A percentile compares a stretch with the other conserved stretches of the same genome.
Evolutionary conservation across 2,329 filamentous ascomycete species (phyloP).

Genomic region (Drechslera avenae): DNA sequence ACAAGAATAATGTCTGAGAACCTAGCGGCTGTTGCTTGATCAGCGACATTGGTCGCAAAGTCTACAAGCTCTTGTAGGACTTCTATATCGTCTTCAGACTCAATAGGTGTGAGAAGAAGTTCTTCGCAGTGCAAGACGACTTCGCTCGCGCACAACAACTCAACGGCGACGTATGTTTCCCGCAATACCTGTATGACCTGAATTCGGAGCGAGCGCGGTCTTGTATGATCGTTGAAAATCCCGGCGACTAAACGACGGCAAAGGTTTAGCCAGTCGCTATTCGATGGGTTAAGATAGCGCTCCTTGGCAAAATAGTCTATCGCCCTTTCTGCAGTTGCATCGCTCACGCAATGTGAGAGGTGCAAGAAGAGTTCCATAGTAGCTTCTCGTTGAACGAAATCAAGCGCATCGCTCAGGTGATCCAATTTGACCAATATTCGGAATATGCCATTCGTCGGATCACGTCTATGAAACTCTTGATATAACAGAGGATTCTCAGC

Average conservation of each 20-base stretch:
- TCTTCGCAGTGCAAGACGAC: constrained; percentile 64
- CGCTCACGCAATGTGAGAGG: constrained; percentile 66
- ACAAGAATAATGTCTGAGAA: constrained; percentile 57
- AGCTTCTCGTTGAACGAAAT: constrained; percentile 68
- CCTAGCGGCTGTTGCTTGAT: constrained; percentile 62
- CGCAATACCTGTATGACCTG: constrained; percentile 65
- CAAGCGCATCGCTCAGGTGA: constrained; percentile 40
- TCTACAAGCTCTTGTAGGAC: constrained; percentile 69
- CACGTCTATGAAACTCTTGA: constrained; percentile 19
- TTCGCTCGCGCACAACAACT: constrained; percentile 63
- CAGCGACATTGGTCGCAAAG: constrained; percentile 68
- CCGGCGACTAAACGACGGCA: constrained; percentile 64
- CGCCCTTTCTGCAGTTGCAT: constrained; percentile 67
- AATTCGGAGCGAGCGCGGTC: constrained; percentile 67
- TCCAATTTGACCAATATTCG: constrained; percentile 39
- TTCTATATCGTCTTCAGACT: constrained; percentile 66
- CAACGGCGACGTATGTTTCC: constrained; percentile 56
- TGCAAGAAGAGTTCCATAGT: constrained; percentile 70
- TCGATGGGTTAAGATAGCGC: constrained; percentile 73
- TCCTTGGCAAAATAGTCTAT: constrained; percentile 72
- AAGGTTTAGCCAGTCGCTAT: constrained; percentile 70
- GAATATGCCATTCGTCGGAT: constrained; percentile 31
- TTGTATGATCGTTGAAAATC: constrained; percentile 66
- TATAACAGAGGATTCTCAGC: constrained; percentile 10
- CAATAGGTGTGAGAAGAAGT: constrained; percentile 65